Conservation (phyloP, 306 rosid species). For the Vigna trinervia region DNA sequence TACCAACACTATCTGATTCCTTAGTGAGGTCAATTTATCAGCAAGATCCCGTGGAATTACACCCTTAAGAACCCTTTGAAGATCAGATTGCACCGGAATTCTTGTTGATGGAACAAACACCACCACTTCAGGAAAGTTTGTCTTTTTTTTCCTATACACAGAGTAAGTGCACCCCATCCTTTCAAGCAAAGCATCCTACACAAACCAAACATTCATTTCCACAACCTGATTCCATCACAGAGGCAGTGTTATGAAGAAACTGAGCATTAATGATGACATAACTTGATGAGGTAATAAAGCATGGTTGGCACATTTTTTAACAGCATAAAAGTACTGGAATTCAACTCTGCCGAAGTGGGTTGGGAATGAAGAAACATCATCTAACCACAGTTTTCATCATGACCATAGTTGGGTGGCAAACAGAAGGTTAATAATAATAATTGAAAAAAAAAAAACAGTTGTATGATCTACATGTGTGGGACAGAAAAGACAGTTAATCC, state of each 20-base stretch:
- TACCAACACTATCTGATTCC: conserved; percentile 81
- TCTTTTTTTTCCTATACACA: conserved; percentile 69
- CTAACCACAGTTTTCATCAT: conserved; percentile 30
- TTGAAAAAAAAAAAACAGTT: not conserved
- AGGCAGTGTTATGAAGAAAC: not conserved
- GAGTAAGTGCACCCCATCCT: conserved; percentile 88
- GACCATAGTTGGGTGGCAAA: not conserved
- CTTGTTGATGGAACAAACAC: conserved; percentile 71
- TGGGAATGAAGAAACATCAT: conserved; percentile 36
- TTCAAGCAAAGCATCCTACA: conserved; percentile 67
- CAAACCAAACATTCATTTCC: conserved; percentile 49
- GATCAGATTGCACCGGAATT: conserved; percentile 82
- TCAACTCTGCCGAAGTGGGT: conserved; percentile 28
- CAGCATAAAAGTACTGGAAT: conserved; percentile 36
- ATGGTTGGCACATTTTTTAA: conserved; percentile 26
- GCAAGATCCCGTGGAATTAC: conserved; percentile 66
- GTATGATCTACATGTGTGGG: conserved; percentile 43
- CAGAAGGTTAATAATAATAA: not conserved
- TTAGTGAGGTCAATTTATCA: conserved; percentile 64
- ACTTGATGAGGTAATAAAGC: conserved; percentile 32
- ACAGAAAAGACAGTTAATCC: conserved; percentile 46
- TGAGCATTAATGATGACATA: conserved; percentile 22
- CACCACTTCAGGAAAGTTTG: conserved; percentile 68
- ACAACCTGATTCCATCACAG: conserved; percentile 38
- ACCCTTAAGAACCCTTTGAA: conserved; percentile 70